Evolutionary conservation across 1,284 basidiomycete species (phyloP).

Genomic region (Pascua guehoae): DNA sequence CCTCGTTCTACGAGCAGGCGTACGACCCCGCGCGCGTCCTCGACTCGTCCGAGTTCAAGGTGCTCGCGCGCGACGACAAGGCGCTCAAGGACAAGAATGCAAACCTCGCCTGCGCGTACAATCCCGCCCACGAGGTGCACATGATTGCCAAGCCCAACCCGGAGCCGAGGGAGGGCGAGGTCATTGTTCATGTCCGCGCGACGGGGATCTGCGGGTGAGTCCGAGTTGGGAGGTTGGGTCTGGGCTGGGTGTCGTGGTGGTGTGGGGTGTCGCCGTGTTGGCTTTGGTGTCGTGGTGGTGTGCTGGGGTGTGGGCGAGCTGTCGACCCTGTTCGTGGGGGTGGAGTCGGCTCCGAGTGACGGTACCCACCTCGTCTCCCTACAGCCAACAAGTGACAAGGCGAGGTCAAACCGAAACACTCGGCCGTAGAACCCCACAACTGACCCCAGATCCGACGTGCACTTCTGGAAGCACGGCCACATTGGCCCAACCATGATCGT

Average conservation of each 20-base stretch:
- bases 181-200: constrained; percentile 49
- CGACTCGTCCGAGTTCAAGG: constrained; percentile 38
- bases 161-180: constrained; percentile 46
- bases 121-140: constrained; percentile 47
- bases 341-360: too few species aligned
- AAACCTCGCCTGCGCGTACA: constrained; percentile 50
- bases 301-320: neutral
- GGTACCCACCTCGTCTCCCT: too few species aligned
- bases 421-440: neutral
- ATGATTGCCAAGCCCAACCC: constrained; percentile 48
- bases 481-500: constrained; percentile 50
- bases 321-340: too few species aligned
- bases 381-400: too few species aligned
- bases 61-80: constrained; percentile 30
- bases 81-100: constrained; percentile 20
- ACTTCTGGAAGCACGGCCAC: constrained; percentile 56
- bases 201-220: constrained; percentile 53
- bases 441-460: constrained; percentile 49
- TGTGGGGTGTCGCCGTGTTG: neutral
- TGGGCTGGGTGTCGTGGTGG: too few species aligned
- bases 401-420: neutral
- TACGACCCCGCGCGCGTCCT: constrained; percentile 44
- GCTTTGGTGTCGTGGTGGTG: too few species aligned
- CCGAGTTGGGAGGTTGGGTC: too few species aligned
- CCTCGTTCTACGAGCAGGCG: constrained; percentile 26